Evolutionary conservation across 2,329 filamentous ascomycete genomes (phyloP).

Genomic region (Chaetomium sp.): DNA sequence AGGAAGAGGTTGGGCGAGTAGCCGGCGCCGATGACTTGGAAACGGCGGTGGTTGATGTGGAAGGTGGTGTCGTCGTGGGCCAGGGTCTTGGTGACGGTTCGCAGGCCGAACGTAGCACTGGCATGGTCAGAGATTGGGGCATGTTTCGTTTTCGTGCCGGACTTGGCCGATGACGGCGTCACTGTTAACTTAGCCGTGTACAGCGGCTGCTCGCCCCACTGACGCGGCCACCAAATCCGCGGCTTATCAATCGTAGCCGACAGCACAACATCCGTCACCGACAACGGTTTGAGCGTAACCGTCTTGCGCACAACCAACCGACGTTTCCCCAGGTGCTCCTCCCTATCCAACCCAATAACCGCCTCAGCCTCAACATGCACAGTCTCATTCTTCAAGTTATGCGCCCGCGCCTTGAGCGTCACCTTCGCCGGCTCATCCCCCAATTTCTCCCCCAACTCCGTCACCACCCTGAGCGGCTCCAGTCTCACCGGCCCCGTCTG

Average conservation of each 20-base stretch:
- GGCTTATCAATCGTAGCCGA: conserved; percentile 36
- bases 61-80: conserved; percentile 53
- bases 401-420: conserved; percentile 33
- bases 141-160: conserved; percentile 20
- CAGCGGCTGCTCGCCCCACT: conserved; percentile 46
- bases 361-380: conserved; percentile 31
- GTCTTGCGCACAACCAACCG: conserved; percentile 26
- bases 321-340: conserved; percentile 22
- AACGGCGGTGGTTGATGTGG: conserved; percentile 48
- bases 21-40: conserved; percentile 55
- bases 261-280: conserved; percentile 34
- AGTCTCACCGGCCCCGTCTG: conserved; percentile 46
- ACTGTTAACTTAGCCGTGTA: conserved; percentile 28
- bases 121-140: conserved; percentile 30
- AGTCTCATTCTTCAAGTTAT: conserved; percentile 35
- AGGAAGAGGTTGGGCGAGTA: conserved; percentile 58
- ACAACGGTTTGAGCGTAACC: conserved; percentile 33
- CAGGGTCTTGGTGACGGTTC: conserved; percentile 45
- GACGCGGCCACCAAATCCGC: conserved; percentile 54
- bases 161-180: too few relatives aligned
- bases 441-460: conserved; percentile 27
- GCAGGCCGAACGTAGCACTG: conserved; percentile 43
- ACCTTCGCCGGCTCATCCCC: conserved; percentile 28
- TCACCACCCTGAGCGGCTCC: conserved; percentile 39
- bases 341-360: conserved; percentile 23